Percentiles rank a stretch among this genome's conserved stretches.
These are phyloP conservation scores for Escovopsis weberi DNA, from an alignment of 2,329 filamentous ascomycete genomes.

Conservation along the genomic window DNA sequence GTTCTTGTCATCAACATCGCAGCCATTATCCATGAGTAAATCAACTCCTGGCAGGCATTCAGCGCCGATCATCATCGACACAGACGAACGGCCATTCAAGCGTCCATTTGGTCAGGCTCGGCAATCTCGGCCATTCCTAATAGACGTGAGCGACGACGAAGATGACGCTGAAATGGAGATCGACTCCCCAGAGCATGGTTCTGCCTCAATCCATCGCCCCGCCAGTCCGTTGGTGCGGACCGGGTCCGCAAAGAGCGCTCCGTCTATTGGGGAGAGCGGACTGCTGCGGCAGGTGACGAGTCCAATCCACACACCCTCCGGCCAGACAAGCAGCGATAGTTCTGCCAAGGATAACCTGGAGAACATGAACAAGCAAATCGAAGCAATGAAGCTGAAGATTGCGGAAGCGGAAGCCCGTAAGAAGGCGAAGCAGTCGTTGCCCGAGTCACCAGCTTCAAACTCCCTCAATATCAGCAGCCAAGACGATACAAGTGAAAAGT, in stretches of 20 bases:
- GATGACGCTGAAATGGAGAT: conserved; percentile 56
- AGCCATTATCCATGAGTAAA: conserved; percentile 7
- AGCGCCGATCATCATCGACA: conserved; percentile 56
- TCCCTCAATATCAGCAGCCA: conserved; percentile 13
- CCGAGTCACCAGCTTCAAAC: conserved; percentile 16
- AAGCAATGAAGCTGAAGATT: conserved; percentile 44
- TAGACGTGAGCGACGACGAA: conserved; percentile 67
- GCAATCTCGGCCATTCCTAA: conserved; percentile 53
- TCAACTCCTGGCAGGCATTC: conserved; percentile 31
- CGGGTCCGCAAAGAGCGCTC: conserved; percentile 28
- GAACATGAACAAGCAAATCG: conserved; percentile 42
- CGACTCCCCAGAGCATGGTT: conserved; percentile 35
- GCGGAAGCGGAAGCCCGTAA: conserved; percentile 43
- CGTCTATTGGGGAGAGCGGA: conserved; percentile 26
- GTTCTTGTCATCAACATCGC: conserved; percentile 18
- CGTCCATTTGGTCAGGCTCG: conserved; percentile 47
- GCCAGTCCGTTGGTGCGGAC: conserved; percentile 20
- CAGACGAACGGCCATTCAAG: conserved; percentile 31
- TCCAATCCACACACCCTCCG: conserved; percentile 24
- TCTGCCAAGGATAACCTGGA: conserved; percentile 28
- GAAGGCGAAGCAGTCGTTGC: conserved; percentile 24
- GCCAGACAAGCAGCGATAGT: conserved; percentile 18
- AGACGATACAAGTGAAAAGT: conserved; percentile 8
- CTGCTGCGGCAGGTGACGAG: conserved; percentile 26
- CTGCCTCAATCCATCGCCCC: conserved; percentile 18